Percentiles rank a stretch among this genome's conserved stretches.
These are phyloP conservation scores for Neofusicoccum kwambonambiense DNA, from an alignment of 2,329 filamentous ascomycete species.

Conservation along the genomic window DNA sequence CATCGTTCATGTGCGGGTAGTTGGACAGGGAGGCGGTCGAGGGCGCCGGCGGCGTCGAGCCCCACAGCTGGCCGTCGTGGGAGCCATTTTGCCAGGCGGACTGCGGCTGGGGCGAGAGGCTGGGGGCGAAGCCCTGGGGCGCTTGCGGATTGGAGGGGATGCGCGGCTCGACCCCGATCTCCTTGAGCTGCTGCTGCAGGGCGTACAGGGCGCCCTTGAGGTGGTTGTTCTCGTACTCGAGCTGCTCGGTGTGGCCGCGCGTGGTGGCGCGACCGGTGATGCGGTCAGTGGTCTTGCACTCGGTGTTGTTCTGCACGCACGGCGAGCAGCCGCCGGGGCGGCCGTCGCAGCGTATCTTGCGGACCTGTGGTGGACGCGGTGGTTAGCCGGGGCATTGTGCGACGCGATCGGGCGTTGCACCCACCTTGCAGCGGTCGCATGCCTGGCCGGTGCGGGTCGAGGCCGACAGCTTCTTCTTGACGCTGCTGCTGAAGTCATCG, in stretches of 20 bases:
- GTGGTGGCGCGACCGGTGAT: slow-evolving; percentile 79
- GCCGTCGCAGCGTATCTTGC: slow-evolving; percentile 86
- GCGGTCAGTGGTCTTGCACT: slow-evolving; percentile 83
- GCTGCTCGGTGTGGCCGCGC: slow-evolving; percentile 72
- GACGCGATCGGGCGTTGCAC: slow-evolving; percentile 23
- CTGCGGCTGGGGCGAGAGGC: slow-evolving; percentile 24
- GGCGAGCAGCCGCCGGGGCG: slow-evolving; percentile 78
- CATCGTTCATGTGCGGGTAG: slow-evolving; percentile 24
- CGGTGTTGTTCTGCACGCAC: slow-evolving; percentile 71
- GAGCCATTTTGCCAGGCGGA: slow-evolving; percentile 20
- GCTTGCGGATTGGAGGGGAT: slow-evolving; percentile 29
- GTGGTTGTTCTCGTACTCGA: slow-evolving; percentile 70
- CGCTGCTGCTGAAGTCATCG: slow-evolving; percentile 36
- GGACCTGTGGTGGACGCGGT: slow-evolving; percentile 52
- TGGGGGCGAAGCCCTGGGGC: slow-evolving; percentile 26
- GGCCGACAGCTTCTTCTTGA: slow-evolving; percentile 53
- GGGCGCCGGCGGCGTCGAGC: slow-evolving; percentile 27
- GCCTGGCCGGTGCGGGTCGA: slow-evolving; percentile 74
- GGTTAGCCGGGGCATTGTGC: not conserved
- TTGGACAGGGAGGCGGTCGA: slow-evolving; percentile 22
- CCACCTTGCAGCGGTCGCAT: slow-evolving; percentile 83
- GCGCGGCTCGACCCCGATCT: slow-evolving; percentile 61
- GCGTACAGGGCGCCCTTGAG: slow-evolving; percentile 67
- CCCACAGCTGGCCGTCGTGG: slow-evolving; percentile 21
- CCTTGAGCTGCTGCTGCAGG: slow-evolving; percentile 64